These are phyloP conservation scores for Hyaloraphidium curvatum DNA, from an alignment of 192 early-diverging fungal genomes.

Conservation along the genomic window DNA sequence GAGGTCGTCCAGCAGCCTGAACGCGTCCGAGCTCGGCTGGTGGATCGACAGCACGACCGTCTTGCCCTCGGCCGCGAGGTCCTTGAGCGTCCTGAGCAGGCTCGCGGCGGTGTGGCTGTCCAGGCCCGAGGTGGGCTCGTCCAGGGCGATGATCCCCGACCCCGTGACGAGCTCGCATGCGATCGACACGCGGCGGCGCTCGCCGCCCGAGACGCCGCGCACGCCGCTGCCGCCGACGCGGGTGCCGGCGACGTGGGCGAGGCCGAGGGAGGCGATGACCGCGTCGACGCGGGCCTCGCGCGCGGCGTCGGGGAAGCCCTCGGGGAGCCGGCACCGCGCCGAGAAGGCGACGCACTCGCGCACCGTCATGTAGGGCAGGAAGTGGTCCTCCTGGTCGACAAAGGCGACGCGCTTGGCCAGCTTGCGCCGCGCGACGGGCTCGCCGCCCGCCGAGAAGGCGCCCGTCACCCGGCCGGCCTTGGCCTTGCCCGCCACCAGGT, in stretches of 20 bases:
- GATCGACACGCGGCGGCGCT: constrained; percentile 41
- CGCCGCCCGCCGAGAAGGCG: constrained; percentile 27
- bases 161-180: constrained; percentile 32
- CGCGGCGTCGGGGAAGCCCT: neutral
- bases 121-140: constrained; percentile 4
- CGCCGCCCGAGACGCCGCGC: constrained; percentile 46
- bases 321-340: neutral
- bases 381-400: constrained; percentile 30
- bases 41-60: constrained; percentile 14
- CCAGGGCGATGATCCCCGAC: neutral
- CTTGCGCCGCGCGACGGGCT: constrained; percentile 16
- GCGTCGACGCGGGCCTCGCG: neutral
- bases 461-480: constrained; percentile 33
- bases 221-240: constrained; percentile 34
- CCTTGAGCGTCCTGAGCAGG: neutral
- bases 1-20: constrained; percentile 36
- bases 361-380: too few species aligned
- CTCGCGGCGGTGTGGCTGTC: neutral
- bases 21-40: constrained; percentile 27
- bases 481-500: constrained; percentile 51
- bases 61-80: neutral
- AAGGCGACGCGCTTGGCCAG: constrained; percentile 19
- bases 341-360: constrained; percentile 13
- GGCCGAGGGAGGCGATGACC: constrained; percentile 34
- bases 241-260: constrained; percentile 27